A percentile compares a stretch with the other conserved stretches of the same genome.
These are phyloP conservation scores for Termitomyces sp. DNA, from an alignment of 768 basidiomycete species.

Conservation along the genomic window DNA sequence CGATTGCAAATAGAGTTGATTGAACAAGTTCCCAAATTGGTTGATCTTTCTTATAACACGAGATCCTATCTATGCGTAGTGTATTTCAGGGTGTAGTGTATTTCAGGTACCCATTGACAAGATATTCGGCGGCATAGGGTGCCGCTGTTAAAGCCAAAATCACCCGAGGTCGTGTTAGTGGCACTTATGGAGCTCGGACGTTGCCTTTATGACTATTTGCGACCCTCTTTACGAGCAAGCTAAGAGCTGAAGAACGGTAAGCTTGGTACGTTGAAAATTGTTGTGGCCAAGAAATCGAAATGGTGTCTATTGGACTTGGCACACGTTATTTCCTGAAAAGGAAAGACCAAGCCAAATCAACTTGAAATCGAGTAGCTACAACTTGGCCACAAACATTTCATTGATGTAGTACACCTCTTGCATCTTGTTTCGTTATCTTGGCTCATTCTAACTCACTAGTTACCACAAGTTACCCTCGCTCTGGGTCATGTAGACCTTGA, in stretches of 20 bases:
- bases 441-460: not conserved
- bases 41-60: not conserved
- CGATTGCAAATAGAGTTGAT: not conserved
- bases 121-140: not conserved
- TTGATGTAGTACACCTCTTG: not conserved
- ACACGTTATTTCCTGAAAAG: not conserved
- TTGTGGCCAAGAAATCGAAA: not conserved
- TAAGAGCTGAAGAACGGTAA: not conserved
- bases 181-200: not conserved
- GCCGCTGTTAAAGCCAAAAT: not conserved
- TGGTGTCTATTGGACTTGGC: not conserved
- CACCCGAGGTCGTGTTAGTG: not conserved
- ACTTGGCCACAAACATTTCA: too few species aligned
- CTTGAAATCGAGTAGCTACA: not conserved
- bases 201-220: not conserved
- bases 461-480: not conserved
- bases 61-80: not conserved
- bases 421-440: not conserved
- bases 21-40: not conserved
- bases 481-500: not conserved
- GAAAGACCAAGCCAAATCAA: not conserved
- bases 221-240: not conserved
- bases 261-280: not conserved
- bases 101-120: not conserved
- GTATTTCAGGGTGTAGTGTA: not conserved